Base-by-base conservation (phyloP, 805 yeast genomes). In the Candida schatavii region DNA sequence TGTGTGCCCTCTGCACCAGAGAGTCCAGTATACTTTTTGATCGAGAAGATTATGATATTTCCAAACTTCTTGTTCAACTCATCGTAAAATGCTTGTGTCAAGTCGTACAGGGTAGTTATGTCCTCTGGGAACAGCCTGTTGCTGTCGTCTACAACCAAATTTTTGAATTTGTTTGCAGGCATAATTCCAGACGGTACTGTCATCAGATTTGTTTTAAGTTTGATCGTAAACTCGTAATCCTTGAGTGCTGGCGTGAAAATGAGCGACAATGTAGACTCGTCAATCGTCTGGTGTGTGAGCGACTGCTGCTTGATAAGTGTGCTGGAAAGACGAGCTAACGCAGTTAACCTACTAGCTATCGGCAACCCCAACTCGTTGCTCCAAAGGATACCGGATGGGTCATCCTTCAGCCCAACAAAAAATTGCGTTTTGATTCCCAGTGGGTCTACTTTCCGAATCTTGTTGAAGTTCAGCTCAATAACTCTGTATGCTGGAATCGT, bases 361-460 rank as follows among this genome's bases (percentile, higher is more conserved):
- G 97, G 90, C 42, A 85, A 68, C 2, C 78, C 68, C 31, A 74
- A 54, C 36, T 74, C 74, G 48, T 76, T 74, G 3, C 91, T 79
- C 91, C 96, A 93, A 45, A 88, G 59, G 36, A 80, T 80, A 35
- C 98, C 98, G 10, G 91, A 78, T n/a, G 82, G 79, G 56, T 93
- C 98, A 46, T 80, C 83, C 55, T 81, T 83, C 1, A 96, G 78
- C 1, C 85, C 96, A 47, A 91, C 80, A 52, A 88, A 88, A 57
- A 83, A 79, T 50, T 93, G 96, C 4, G 85, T 74, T 49, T 78
- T 83, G 42, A 85, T 61, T 18, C 93, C 88, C 29, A 82, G 77
- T 22, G 98, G 97, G 66, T 91, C 98, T 39, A 70, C 74, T 44
- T 78, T 76, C 45, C 97, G 76, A 40, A 86, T 68, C 45, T 74